Conservation (phyloP, 2,329 filamentous ascomycete species). For the Chaetomiaceae sp. region DNA sequence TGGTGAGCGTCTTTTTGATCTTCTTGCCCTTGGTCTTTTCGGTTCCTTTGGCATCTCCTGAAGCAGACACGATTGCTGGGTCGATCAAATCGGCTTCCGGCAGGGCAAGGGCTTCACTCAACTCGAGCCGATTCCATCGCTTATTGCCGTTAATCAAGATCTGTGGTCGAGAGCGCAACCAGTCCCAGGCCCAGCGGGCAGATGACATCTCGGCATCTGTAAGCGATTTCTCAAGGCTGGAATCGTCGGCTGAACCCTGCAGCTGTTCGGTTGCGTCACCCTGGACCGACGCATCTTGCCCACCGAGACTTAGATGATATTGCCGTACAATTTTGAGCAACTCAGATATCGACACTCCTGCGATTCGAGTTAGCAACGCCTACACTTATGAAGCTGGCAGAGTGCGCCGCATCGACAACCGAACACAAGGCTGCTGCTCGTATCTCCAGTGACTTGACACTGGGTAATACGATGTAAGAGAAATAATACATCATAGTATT, state of each 20-base stretch:
- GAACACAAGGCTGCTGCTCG: not conserved
- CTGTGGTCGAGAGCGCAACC: slow-evolving; percentile 38
- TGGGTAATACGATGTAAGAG: too few species aligned
- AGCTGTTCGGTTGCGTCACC: not conserved
- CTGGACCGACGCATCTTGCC: slow-evolving; percentile 12
- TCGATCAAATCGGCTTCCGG: slow-evolving; percentile 29
- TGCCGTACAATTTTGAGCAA: slow-evolving; percentile 26
- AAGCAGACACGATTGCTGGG: not conserved
- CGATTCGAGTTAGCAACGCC: slow-evolving; percentile 15
- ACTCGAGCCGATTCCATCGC: slow-evolving; percentile 35
- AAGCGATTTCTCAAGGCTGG: slow-evolving; percentile 18
- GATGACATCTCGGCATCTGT: slow-evolving; percentile 33
- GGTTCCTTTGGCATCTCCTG: not conserved
- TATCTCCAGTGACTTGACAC: too few species aligned
- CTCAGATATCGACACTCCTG: slow-evolving; percentile 24
- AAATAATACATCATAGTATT: too few species aligned
- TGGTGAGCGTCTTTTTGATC: slow-evolving; percentile 23
- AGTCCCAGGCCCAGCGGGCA: slow-evolving; percentile 40
- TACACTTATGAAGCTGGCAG: not conserved
- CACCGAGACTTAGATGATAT: slow-evolving; percentile 21
- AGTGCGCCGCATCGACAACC: not conserved
- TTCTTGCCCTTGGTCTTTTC: slow-evolving; percentile 13
- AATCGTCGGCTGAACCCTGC: slow-evolving; percentile 6
- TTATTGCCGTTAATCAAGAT: slow-evolving; percentile 37
- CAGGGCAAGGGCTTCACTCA: slow-evolving; percentile 38